Evolutionary conservation across 176 grass and related monocot genomes (phyloP).

Genomic region (Cenchrus fungigraminus): DNA sequence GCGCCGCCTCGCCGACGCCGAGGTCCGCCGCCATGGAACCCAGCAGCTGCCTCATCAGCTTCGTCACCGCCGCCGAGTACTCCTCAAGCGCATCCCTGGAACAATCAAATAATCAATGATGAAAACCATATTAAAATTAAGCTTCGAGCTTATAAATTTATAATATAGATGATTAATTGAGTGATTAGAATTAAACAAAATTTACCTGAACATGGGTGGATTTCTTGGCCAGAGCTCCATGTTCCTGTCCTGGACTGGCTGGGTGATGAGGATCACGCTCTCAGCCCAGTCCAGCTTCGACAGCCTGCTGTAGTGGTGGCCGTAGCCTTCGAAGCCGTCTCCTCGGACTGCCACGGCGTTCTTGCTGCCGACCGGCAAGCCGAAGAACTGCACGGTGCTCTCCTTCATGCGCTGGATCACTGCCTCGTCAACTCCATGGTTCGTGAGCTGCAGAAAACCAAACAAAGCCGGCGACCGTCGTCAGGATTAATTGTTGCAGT

Average conservation of each 20-base stretch:
- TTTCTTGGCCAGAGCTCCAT: not conserved
- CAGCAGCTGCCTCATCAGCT: not conserved
- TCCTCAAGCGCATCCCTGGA: not conserved
- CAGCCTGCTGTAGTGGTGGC: not conserved
- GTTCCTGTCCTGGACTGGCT: slow-evolving; percentile 17
- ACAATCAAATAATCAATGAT: too few species aligned
- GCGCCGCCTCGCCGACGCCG: not conserved
- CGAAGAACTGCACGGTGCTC: not conserved
- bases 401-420: slow-evolving; percentile 2
- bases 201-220: not conserved
- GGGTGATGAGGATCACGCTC: not conserved
- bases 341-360: not conserved
- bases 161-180: too few species aligned
- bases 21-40: not conserved
- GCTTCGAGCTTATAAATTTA: too few species aligned
- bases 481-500: too few species aligned
- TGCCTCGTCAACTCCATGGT: not conserved
- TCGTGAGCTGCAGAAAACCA: not conserved
- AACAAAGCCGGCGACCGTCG: too few species aligned
- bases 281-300: slow-evolving; percentile 28
- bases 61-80: not conserved
- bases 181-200: too few species aligned
- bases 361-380: not conserved
- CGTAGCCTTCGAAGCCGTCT: not conserved
- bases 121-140: too few species aligned